phyloP scores from a whole-genome alignment of 306 rosid species.

The Cajanus cajan region DNA sequence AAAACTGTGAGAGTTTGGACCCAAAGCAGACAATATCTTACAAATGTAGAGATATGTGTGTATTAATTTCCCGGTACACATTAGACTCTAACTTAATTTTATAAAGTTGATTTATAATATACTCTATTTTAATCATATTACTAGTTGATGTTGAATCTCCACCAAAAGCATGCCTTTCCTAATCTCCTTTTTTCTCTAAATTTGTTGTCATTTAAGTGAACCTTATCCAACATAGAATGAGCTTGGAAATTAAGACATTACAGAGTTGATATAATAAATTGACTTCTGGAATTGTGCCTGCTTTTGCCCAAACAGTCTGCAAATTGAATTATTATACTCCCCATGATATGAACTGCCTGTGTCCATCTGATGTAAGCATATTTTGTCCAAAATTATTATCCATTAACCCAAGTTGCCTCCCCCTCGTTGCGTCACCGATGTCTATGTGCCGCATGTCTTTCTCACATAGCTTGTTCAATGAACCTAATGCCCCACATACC shows the following conservation, averaged over 20 bases:
- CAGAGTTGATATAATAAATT: constrained; percentile 50
- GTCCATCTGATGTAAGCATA: constrained; percentile 62
- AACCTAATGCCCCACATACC: constrained; percentile 36
- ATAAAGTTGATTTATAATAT: too few species aligned
- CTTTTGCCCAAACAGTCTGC: constrained; percentile 54
- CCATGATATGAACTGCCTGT: constrained; percentile 51
- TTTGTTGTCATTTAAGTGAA: constrained; percentile 37
- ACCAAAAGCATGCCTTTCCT: constrained; percentile 6
- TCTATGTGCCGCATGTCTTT: constrained; percentile 29
- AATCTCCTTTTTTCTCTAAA: constrained; percentile 22
- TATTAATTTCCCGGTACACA: too few species aligned
- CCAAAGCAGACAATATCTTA: too few species aligned
- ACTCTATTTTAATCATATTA: too few species aligned
- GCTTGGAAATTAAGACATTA: constrained; percentile 35
- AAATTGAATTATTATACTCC: constrained; percentile 56
- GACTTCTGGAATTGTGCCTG: constrained; percentile 50
- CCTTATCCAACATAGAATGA: constrained; percentile 37
- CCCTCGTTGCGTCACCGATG: constrained; percentile 24
- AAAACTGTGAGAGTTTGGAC: too few species aligned
- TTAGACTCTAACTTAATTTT: too few species aligned
- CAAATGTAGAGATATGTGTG: too few species aligned
- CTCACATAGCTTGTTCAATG: constrained; percentile 31
- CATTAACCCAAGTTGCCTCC: constrained; percentile 52
- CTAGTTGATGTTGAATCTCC: too few species aligned
- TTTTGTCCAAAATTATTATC: constrained; percentile 65